Evolutionary conservation across 2,329 filamentous ascomycete species (phyloP).

Genomic region (Colletotrichum sp.): DNA sequence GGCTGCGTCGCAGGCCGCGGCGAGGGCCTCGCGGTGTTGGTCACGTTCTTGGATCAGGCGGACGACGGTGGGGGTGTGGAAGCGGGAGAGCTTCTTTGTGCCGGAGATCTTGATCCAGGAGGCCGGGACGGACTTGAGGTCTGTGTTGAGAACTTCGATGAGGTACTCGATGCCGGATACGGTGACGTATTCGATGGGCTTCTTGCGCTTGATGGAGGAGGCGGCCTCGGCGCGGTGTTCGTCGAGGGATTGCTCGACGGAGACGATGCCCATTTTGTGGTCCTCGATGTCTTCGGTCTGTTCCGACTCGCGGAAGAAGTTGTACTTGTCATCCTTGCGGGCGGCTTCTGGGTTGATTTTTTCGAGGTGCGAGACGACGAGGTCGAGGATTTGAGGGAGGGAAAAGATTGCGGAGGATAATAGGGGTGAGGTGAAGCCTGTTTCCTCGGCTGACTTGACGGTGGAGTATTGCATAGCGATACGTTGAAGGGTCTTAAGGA

Average conservation of each 20-base stretch:
- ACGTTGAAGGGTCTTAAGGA: conserved; percentile 83
- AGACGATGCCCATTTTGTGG: conserved; percentile 89
- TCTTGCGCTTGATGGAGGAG: conserved; percentile 71
- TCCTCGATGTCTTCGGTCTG: conserved; percentile 90
- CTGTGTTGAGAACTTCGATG: conserved; percentile 84
- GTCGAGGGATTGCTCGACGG: conserved; percentile 87
- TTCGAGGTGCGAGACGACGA: conserved; percentile 77
- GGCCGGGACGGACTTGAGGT: conserved; percentile 86
- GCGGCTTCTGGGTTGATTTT: conserved; percentile 86
- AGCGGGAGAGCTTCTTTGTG: conserved; percentile 89
- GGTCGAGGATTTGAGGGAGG: conserved; percentile 76
- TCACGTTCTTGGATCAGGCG: conserved; percentile 85
- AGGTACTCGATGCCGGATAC: conserved; percentile 93
- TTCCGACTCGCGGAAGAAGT: conserved; percentile 85
- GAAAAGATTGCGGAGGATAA: conserved; percentile 74
- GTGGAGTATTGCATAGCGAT: conserved; percentile 78
- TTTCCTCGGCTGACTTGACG: conserved; percentile 67
- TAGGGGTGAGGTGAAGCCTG: conserved; percentile 73
- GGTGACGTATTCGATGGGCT: conserved; percentile 76
- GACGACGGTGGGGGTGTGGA: conserved; percentile 91
- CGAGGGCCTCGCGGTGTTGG: conserved; percentile 91
- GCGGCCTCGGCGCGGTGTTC: conserved; percentile 75
- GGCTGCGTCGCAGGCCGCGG: conserved; percentile 86
- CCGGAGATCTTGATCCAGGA: conserved; percentile 95
- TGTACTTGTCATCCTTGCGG: conserved; percentile 87